Evolutionary conservation across 2,329 filamentous ascomycete genomes (phyloP), one percentile per base, ranked within the genome.

Genomic region (Corniculantispora saksenae): DNA sequence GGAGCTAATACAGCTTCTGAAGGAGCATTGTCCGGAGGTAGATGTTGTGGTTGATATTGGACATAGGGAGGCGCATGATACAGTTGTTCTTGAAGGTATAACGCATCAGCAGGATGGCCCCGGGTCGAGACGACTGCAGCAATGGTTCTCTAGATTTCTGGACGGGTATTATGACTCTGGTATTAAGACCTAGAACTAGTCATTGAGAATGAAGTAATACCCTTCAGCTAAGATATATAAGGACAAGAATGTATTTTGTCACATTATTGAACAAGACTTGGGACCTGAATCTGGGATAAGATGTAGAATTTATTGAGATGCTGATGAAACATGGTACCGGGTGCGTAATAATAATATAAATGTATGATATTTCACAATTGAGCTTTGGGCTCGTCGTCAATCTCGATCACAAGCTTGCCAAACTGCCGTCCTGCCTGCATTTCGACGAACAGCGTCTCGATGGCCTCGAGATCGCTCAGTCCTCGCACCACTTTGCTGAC

Each of bases 351-450:
- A 10, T 21, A 50, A 21, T 9, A 23, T 50, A 10, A 50, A 50
- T 15, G 19, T 50, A 15, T 10, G 23, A 27, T 12, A 15, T 17
- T 8, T 70, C 75, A 84, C 66, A 84, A 68, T 69, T 80, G 84
- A 3, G 80, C 72, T 15, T 72, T 63, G 1, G 69, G 69, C 10
- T 73, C 76, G 7, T 70, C 67, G 23, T 75, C 82, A 70, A 94
- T 84, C 70, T 92, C 86, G 68, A 97, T 86, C 1, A 97, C 93
- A 71, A 98, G 77, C 79, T 98, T 98, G 13, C 94, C 95, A 81
- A 98, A 97, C 77, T 98, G 94, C 67, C 81, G 88, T 0, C 90
- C 92, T 6, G 87, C 86, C 75, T 92, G 92, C 87, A 98, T 97
- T 57, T 97, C 93, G 50, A 91, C 89, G 75, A 97, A 98, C 58